These are phyloP conservation scores for Trichophaea hybrida DNA, from an alignment of 2,329 filamentous ascomycete genomes.

Conservation along the genomic window DNA sequence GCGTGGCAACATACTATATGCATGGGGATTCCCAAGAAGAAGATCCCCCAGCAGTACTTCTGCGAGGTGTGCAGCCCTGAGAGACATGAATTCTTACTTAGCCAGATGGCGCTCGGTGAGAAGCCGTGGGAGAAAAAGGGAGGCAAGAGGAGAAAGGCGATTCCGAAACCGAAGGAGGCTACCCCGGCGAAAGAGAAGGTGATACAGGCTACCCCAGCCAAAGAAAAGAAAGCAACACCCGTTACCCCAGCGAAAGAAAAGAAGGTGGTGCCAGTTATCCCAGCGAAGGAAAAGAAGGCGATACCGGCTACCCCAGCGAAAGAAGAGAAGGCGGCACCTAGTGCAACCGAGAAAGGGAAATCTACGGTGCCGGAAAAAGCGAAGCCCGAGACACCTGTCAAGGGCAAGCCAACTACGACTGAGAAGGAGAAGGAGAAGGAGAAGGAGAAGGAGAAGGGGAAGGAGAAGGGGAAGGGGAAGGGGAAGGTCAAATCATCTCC, in stretches of 20 bases:
- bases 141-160: constrained; percentile 44
- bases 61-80: constrained; percentile 81
- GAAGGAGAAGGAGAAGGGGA: background rate
- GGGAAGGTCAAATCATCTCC: background rate
- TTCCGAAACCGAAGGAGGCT: constrained; percentile 31
- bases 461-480: background rate
- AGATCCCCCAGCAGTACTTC: constrained; percentile 72
- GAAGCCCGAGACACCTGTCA: background rate
- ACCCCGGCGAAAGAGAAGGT: background rate
- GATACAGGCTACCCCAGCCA: background rate
- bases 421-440: background rate
- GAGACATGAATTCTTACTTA: constrained; percentile 66
- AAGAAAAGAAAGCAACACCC: constrained; percentile 1
- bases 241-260: constrained; percentile 2
- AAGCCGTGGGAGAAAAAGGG: constrained; percentile 64
- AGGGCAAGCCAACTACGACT: background rate
- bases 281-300: background rate
- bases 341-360: background rate
- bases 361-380: background rate
- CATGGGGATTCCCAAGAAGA: constrained; percentile 60
- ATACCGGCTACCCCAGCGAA: background rate
- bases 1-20: constrained; percentile 98
- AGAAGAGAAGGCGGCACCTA: constrained; percentile 2
- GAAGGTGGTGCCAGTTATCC: background rate
- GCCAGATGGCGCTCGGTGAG: constrained; percentile 64